Percentiles rank a stretch among this genome's conserved stretches.
phyloP scores from a whole-genome alignment of 2,329 filamentous ascomycete genomes.

The Aspergillus novofumigatus region DNA sequence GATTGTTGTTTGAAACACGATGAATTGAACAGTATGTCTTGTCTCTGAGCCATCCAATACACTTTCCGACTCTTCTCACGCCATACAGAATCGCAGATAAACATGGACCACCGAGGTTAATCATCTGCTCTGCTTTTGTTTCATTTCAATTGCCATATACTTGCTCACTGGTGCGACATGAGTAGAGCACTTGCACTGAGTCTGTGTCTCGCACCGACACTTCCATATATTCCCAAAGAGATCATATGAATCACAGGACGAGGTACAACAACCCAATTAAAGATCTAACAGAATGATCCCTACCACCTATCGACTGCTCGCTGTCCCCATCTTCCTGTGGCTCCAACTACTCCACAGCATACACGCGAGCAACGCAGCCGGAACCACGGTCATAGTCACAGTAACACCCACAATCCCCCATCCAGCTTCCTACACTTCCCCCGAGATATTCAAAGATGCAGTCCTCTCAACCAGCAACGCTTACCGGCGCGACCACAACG shows the following conservation, averaged over 20 bases:
- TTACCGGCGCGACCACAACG: conserved; percentile 62
- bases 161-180: background rate
- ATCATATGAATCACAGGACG: background rate
- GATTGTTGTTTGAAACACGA: background rate
- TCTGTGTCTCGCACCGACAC: background rate
- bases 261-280: background rate
- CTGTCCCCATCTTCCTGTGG: background rate
- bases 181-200: background rate
- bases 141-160: background rate
- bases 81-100: background rate
- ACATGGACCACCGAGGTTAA: background rate
- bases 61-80: background rate
- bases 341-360: background rate
- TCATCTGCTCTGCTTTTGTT: background rate
- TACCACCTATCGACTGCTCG: background rate
- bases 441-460: conserved; percentile 43
- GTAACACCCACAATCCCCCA: conserved; percentile 23
- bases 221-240: background rate
- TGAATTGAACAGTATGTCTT: background rate
- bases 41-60: background rate
- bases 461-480: conserved; percentile 63
- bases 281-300: background rate
- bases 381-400: conserved; percentile 21
- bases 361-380: conserved; percentile 11
- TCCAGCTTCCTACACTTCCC: conserved; percentile 42